phyloP scores from a whole-genome alignment of 2,329 filamentous ascomycete species.

The Esteya vermicola region DNA sequence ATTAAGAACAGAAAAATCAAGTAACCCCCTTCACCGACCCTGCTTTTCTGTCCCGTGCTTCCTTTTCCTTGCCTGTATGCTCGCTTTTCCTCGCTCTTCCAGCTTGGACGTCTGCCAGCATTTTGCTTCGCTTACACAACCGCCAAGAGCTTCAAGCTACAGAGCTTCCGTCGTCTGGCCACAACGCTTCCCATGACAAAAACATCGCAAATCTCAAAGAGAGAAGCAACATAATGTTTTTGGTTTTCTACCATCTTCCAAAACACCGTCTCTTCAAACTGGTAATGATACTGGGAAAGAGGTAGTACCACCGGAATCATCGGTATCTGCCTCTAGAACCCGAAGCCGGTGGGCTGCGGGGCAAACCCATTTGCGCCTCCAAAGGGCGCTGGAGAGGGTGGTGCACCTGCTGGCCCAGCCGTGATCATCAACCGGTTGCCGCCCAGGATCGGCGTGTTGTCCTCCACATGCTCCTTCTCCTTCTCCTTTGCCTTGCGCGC shows the following conservation, averaged over 20 bases:
- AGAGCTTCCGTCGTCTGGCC: no score
- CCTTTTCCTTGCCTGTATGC: neutral
- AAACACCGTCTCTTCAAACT: no score
- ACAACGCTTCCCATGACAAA: no score
- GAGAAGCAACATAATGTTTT: no score
- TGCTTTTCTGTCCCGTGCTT: no score
- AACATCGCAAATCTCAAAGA: no score
- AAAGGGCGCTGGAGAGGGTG: constrained; percentile 53
- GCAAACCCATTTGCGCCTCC: constrained; percentile 77
- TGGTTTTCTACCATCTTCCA: no score
- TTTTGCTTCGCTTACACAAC: neutral
- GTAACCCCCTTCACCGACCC: neutral
- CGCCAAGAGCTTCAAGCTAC: no score
- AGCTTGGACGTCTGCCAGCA: no score
- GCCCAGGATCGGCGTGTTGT: constrained; percentile 86
- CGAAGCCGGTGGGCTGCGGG: constrained; percentile 74
- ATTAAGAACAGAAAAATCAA: no score
- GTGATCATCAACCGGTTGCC: constrained; percentile 88
- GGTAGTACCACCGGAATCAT: constrained; percentile 7
- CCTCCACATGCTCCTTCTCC: constrained; percentile 62
- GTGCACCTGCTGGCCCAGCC: constrained; percentile 54
- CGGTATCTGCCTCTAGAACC: constrained; percentile 30
- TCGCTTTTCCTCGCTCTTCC: neutral
- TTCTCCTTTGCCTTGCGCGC: constrained; percentile 24
- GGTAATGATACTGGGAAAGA: no score